A percentile compares a stretch with the other conserved stretches of the same genome.
phyloP scores from a whole-genome alignment of 2,329 filamentous ascomycete species.

The Aspergillus sp. region DNA sequence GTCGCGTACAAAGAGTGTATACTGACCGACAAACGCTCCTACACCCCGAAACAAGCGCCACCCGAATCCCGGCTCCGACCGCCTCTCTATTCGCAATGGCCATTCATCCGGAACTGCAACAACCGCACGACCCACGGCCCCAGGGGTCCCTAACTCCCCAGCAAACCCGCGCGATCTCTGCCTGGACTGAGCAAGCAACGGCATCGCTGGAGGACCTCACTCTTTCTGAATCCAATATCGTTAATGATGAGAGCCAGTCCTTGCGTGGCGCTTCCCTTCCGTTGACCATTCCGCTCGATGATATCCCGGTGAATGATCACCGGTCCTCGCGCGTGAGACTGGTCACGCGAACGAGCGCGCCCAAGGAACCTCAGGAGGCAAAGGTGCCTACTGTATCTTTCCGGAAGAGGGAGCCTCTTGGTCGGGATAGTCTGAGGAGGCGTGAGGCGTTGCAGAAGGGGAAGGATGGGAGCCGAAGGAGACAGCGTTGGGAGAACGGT shows the following conservation, averaged over 20 bases:
- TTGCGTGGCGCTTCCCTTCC: conserved; percentile 52
- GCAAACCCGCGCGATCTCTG: conserved; percentile 54
- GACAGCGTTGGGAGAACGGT: conserved; percentile 95
- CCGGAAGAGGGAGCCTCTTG: conserved; percentile 48
- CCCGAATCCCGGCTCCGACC: neutral
- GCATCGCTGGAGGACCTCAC: conserved; percentile 31
- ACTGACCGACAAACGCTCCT: too few relatives aligned
- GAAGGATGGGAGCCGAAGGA: conserved; percentile 79
- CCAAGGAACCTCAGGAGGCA: neutral
- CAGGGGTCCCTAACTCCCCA: conserved; percentile 27
- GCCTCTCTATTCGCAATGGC: conserved; percentile 26
- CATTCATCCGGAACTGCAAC: conserved; percentile 33
- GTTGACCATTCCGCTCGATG: conserved; percentile 71
- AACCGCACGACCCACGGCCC: conserved; percentile 11
- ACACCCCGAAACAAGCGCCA: too few relatives aligned
- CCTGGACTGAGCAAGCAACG: conserved; percentile 53
- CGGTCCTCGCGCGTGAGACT: conserved; percentile 22
- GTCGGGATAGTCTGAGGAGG: conserved; percentile 56
- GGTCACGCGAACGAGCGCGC: conserved; percentile 1
- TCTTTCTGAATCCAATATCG: conserved; percentile 21
- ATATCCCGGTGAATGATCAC: conserved; percentile 28
- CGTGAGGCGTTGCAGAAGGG: conserved; percentile 77
- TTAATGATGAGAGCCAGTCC: conserved; percentile 3
- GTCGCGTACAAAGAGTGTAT: too few relatives aligned
- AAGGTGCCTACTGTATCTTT: conserved; percentile 34